These are phyloP conservation scores for Boletus tylopilopsis DNA, from an alignment of 768 basidiomycete species.

Conservation along the genomic window DNA sequence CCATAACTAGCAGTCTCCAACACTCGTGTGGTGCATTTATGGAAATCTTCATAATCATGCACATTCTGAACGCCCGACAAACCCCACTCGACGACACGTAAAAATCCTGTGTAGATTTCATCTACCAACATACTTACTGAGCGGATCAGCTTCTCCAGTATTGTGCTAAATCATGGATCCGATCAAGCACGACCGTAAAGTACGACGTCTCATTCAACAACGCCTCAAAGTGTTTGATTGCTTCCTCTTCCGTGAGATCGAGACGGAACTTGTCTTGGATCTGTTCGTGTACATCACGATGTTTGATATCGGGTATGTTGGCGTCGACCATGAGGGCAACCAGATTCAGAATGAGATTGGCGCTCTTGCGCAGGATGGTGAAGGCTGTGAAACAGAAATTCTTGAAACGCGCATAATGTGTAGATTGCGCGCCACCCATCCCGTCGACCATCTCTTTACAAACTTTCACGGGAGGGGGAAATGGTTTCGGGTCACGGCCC, in stretches of 20 bases:
- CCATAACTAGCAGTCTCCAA: not conserved
- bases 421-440: slow-evolving; percentile 95
- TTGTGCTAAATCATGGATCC: slow-evolving; percentile 88
- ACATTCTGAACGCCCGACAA: too few relatives aligned
- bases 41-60: not conserved
- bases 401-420: slow-evolving; percentile 97
- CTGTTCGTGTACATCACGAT: slow-evolving; percentile 81
- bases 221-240: slow-evolving; percentile 94
- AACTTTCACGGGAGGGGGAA: slow-evolving; percentile 96
- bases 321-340: slow-evolving; percentile 97
- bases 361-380: slow-evolving; percentile 91
- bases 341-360: slow-evolving; percentile 94
- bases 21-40: not conserved
- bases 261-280: slow-evolving; percentile 96
- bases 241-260: slow-evolving; percentile 93
- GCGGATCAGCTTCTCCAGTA: slow-evolving; percentile 70
- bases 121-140: not conserved
- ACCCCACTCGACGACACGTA: not conserved
- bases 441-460: slow-evolving; percentile 99
- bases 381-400: slow-evolving; percentile 98
- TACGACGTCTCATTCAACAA: slow-evolving; percentile 93
- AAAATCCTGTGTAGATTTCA: not conserved
- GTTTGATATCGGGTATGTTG: slow-evolving; percentile 96
- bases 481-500: slow-evolving; percentile 95
- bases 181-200: slow-evolving; percentile 87